These are phyloP conservation scores for Aspergillus floridensis DNA, from an alignment of 2,329 filamentous ascomycete genomes.

Conservation along the genomic window DNA sequence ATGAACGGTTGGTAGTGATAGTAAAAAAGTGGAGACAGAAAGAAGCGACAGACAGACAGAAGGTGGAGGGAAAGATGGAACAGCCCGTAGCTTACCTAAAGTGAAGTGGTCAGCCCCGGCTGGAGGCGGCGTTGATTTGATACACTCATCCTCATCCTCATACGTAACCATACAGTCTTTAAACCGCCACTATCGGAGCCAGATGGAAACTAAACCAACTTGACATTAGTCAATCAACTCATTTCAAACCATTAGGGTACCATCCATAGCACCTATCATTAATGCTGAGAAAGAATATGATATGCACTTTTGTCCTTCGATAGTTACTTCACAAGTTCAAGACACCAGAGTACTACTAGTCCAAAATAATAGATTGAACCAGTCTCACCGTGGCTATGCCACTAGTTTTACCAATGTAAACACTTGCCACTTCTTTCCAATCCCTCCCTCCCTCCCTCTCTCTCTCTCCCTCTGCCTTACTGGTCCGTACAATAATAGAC, in stretches of 20 bases:
- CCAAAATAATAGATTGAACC: not conserved
- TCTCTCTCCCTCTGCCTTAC: not conserved
- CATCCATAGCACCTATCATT: too few relatives aligned
- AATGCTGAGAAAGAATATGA: too few relatives aligned
- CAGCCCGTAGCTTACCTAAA: not conserved
- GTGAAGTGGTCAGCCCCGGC: not conserved
- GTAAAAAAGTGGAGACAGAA: not conserved
- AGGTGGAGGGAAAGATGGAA: conserved; percentile 5
- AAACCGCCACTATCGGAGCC: not conserved
- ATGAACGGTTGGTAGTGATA: not conserved
- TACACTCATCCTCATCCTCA: too few relatives aligned
- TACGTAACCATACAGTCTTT: not conserved
- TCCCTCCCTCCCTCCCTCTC: not conserved
- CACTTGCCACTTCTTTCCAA: not conserved
- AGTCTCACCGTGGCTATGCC: not conserved
- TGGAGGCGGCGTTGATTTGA: not conserved
- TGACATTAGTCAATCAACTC: too few relatives aligned
- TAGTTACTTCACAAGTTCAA: too few relatives aligned
- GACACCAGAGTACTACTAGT: not conserved
- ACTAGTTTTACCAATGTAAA: too few relatives aligned
- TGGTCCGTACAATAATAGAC: too few relatives aligned
- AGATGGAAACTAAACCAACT: too few relatives aligned
- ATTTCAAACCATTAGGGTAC: too few relatives aligned
- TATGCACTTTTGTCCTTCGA: too few relatives aligned
- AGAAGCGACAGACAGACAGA: not conserved